Conservation (phyloP, 2,329 filamentous ascomycete genomes). For the Neoascochyta sp. region DNA sequence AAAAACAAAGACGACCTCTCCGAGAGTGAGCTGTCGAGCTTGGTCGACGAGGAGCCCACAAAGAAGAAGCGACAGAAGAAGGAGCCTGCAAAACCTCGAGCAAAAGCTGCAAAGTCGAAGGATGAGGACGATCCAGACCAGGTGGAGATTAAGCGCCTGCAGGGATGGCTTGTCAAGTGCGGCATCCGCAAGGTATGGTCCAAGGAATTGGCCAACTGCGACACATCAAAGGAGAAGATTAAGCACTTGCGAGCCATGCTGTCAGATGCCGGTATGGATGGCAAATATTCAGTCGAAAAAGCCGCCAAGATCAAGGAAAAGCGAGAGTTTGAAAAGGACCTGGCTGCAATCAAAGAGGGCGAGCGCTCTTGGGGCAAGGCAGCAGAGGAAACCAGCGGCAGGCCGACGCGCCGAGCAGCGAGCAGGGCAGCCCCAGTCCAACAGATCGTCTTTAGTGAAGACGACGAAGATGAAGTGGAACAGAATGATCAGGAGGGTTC, state of each 20-base stretch:
- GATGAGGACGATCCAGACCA: constrained; percentile 57
- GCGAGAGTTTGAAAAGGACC: constrained; percentile 77
- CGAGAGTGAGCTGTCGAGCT: constrained; percentile 65
- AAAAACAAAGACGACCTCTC: constrained; percentile 34
- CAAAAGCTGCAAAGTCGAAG: constrained; percentile 42
- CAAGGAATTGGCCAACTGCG: constrained; percentile 70
- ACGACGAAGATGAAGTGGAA: constrained; percentile 23
- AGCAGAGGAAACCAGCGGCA: constrained; percentile 23
- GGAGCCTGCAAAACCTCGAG: constrained; percentile 32
- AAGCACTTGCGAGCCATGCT: constrained; percentile 76
- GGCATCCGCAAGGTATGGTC: constrained; percentile 90
- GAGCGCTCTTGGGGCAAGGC: constrained; percentile 69
- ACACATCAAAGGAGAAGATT: constrained; percentile 75
- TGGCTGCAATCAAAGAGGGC: constrained; percentile 80
- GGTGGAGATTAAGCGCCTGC: constrained; percentile 81
- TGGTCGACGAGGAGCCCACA: constrained; percentile 72
- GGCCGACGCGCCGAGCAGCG: constrained; percentile 27
- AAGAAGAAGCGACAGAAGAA: constrained; percentile 52
- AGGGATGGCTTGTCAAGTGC: constrained; percentile 83
- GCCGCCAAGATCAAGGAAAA: constrained; percentile 83
- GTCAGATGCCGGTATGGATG: constrained; percentile 78
- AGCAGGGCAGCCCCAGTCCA: constrained; percentile 15
- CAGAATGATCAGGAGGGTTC: constrained; percentile 14
- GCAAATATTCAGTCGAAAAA: constrained; percentile 79
- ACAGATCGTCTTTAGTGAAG: constrained; percentile 21